Evolutionary conservation across 495 filamentous ascomycete species (phyloP).

Genomic region (Tuber calosporum): DNA sequence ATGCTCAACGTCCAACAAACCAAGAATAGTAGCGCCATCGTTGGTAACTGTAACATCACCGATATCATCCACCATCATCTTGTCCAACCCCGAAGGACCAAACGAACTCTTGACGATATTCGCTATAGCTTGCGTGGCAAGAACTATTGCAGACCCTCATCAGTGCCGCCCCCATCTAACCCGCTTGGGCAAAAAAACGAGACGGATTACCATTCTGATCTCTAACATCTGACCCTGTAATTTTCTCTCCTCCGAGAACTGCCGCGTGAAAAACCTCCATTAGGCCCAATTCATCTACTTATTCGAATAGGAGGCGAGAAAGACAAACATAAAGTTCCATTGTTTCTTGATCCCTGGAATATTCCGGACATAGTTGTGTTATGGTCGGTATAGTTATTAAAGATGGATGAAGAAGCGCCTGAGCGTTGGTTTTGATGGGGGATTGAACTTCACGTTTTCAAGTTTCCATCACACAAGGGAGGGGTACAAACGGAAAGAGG

Average conservation of each 20-base stretch:
- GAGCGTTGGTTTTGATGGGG: neutral
- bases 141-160: slow-evolving; percentile 52
- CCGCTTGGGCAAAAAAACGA: neutral
- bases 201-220: slow-evolving; percentile 77
- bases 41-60: slow-evolving; percentile 99
- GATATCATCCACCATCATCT: slow-evolving; percentile 99
- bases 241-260: slow-evolving; percentile 90
- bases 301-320: slow-evolving; percentile 1
- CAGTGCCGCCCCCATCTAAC: slow-evolving; percentile 9
- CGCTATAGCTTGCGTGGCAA: slow-evolving; percentile 91
- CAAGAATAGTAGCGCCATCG: slow-evolving; percentile 94
- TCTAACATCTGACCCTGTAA: slow-evolving; percentile 86
- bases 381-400: neutral
- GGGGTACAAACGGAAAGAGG: neutral
- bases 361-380: slow-evolving; percentile 65
- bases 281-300: slow-evolving; percentile 4
- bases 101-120: slow-evolving; percentile 99
- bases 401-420: neutral
- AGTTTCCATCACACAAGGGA: neutral
- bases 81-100: slow-evolving; percentile 91
- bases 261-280: slow-evolving; percentile 34
- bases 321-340: slow-evolving; percentile 69
- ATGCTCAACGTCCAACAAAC: slow-evolving; percentile 91
- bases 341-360: slow-evolving; percentile 80
- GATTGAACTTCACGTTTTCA: neutral